phyloP scores from a whole-genome alignment of 164 flowering plant genomes.

The Houttuynia cordata region DNA sequence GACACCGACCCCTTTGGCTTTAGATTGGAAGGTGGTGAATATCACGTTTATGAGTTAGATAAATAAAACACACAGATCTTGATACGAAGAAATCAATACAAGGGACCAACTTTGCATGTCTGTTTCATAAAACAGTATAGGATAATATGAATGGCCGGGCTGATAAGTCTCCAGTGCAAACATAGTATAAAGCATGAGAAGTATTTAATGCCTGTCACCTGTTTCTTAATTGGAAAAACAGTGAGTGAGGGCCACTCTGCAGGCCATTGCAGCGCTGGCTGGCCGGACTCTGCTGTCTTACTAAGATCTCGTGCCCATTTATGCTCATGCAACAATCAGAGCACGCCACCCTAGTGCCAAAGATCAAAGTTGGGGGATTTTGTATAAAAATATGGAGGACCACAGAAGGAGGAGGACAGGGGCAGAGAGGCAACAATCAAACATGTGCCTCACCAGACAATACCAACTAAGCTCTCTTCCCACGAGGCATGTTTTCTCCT shows the following conservation, averaged over 20 bases:
- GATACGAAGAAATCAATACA: background rate
- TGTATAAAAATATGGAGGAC: too few relatives aligned
- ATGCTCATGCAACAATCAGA: background rate
- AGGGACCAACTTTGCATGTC: too few relatives aligned
- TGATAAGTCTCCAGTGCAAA: too few relatives aligned
- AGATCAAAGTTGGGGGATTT: background rate
- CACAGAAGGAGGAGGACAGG: background rate
- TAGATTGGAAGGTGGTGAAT: background rate
- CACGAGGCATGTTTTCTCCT: background rate
- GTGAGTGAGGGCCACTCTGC: background rate
- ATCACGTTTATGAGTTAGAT: background rate
- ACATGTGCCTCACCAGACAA: background rate
- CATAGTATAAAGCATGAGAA: background rate
- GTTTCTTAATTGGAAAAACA: too few relatives aligned
- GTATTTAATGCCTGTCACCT: too few relatives aligned
- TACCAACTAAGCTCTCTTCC: background rate
- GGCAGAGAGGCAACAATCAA: background rate
- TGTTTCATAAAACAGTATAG: too few relatives aligned
- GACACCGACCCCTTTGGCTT: background rate
- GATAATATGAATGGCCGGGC: background rate
- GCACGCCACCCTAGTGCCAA: too few relatives aligned
- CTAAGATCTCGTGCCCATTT: background rate
- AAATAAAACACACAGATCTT: background rate
- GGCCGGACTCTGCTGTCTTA: too few relatives aligned
- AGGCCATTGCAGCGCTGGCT: background rate